phyloP scores from a whole-genome alignment of 2,329 filamentous ascomycete species.

The Oidium heveae region DNA sequence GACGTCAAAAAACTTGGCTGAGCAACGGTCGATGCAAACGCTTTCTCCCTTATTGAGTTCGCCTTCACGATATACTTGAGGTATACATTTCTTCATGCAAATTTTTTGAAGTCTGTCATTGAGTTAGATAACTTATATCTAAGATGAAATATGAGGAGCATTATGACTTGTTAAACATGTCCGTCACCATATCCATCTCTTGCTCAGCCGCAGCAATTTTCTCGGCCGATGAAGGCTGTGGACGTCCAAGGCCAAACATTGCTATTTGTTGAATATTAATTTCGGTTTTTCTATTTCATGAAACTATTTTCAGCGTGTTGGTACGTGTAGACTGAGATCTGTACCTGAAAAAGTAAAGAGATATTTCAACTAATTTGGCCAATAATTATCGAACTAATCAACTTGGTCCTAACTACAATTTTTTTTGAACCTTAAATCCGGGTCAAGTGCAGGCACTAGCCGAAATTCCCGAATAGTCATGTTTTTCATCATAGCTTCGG shows the following conservation, averaged over 20 bases:
- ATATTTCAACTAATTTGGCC: too few species aligned
- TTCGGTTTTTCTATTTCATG: too few species aligned
- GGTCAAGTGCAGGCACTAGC: too few species aligned
- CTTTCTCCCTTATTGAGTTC: conserved; percentile 98
- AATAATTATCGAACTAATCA: too few species aligned
- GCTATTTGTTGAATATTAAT: conserved; percentile 24
- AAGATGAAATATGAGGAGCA: conserved; percentile 4
- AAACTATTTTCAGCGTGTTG: too few species aligned
- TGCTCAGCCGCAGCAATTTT: conserved; percentile 93
- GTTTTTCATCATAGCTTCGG: too few species aligned
- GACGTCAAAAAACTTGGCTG: conserved; percentile 95
- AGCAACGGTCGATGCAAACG: conserved; percentile 93
- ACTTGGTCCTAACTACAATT: too few species aligned
- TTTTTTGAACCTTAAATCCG: too few species aligned
- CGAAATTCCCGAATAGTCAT: too few species aligned
- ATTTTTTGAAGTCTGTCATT: conserved; percentile 49
- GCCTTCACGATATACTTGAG: conserved; percentile 73
- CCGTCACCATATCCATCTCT: conserved; percentile 90
- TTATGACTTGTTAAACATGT: conserved; percentile 86
- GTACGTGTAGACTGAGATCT: too few species aligned
- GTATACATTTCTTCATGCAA: conserved; percentile 86
- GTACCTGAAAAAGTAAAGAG: too few species aligned
- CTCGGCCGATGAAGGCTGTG: conserved; percentile 80
- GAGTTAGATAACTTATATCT: neutral
- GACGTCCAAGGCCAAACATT: conserved; percentile 45